Evolutionary conservation across 2,329 filamentous ascomycete genomes (phyloP), one percentile per base, ranked within the genome.

Genomic region (Penicillium sp.): DNA sequence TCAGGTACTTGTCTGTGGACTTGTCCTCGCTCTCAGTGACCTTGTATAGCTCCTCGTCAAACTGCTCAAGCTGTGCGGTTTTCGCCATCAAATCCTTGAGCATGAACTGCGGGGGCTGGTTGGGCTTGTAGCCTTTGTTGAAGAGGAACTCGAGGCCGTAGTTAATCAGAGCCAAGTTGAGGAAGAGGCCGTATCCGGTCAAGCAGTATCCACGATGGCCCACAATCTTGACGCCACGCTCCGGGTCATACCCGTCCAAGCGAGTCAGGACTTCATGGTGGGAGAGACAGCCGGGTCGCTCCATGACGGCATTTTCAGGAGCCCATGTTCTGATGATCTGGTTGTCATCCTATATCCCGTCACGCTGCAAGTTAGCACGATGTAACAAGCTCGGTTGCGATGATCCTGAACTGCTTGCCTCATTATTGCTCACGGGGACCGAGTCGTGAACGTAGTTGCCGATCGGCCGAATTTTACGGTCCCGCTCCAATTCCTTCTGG

Each of bases 11-110:
- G 73, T 97, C 93, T 41, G 86, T 88, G 60, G 88, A 81, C 55
- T 88, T 82, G 60, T 94, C 89, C 49, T 88, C 87, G 66, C 86
- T 86, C 57, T 91, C 83, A 20, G 78, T 78, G 45, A 98, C 91
- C 74, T 97, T 97, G 79, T 98, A 98, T 42, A 98, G 76, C 70
- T 97, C 91, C 69, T 97, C 93, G 64, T 98, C 93, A 63, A 98
- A 98, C 63, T 96, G 87, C 58, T 93, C 89, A 22, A 98, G 82
- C 72, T 98, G 93, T 2, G 93, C 93, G 0, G 93, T 98, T 77
- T 97, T 97, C 50, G 87, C 90, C 93, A 98, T 98, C 68, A 89
- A 85, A 41, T 95, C 87, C 69, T 87, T 87, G 53, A 91, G 80
- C 87, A 97, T 95, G 76, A 98, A 94, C 65, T 89, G 89, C 1